Evolutionary conservation across 805 yeast genomes (phyloP), one percentile per base, ranked within the genome.

Genomic region (Isabelozyma pseudorhagii): DNA sequence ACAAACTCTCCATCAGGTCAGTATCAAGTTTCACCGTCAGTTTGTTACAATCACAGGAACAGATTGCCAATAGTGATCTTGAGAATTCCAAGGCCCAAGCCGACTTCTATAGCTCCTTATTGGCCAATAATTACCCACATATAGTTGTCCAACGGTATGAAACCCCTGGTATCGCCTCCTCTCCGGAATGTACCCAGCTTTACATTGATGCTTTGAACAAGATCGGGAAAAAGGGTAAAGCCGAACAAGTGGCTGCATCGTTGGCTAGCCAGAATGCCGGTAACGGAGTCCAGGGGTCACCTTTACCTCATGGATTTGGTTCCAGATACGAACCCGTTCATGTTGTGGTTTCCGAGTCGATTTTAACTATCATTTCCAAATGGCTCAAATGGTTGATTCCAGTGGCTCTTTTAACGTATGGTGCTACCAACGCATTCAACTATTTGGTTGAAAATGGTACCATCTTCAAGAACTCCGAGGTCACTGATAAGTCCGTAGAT

Each of bases 71-170:
- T 68, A 72, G 79, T 52, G 85, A 87, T 49, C 68, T 89, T 43
- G 68, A 75, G 44, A 86, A 89, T 66, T 80, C 97, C 1, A 70
- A 64, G 4, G 74, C 81, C 5, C 99, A 94, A 70, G 92, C 96
- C 1, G 85, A 82, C 49, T 93, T 94, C 61, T 94, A 94, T 72
- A 79, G 80, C 53, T 77, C 83, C 11, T 74, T 94, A 44, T 67
- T 94, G 54, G 81, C 81, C 50, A 80, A 93, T 48, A 88, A 89
- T 69, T 94, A 90, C 64, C 98, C 99, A n/a, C 96, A 91, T 60
- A 85, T 93, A 48, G 97, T 94, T 6, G 90, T 93, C n/a, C 86
- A 94, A 50, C 80, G 99, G 51, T 96, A 81, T 65, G 98, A 96
- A 66, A 87, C 96, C 8, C 87, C 94, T 0, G 97, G 97, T n/a